Percentiles rank a stretch among this genome's conserved stretches.
phyloP scores from a whole-genome alignment of 139 green algal species.

The Medakamo hakoo region DNA sequence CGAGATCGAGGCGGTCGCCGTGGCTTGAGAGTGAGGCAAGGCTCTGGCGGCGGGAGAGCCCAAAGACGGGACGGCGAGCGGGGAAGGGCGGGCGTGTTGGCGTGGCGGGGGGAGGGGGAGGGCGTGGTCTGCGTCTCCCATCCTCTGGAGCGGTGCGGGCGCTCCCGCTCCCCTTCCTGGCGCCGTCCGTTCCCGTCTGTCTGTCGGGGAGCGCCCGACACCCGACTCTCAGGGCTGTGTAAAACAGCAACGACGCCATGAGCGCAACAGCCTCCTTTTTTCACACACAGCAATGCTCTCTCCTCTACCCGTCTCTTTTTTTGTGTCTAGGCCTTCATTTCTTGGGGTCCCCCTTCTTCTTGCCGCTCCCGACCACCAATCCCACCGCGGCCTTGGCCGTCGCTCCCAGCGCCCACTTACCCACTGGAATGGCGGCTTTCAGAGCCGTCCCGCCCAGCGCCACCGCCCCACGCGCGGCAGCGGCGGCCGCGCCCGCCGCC shows the following conservation, averaged over 20 bases:
- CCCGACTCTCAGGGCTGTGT: too few species aligned
- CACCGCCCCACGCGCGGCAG: conserved; percentile 2
- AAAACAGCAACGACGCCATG: neutral
- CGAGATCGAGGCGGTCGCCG: conserved; percentile 63
- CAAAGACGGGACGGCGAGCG: neutral
- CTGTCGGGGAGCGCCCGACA: too few species aligned
- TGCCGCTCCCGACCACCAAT: too few species aligned
- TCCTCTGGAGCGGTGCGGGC: too few species aligned
- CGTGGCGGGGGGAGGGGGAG: too few species aligned
- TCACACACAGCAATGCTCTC: neutral
- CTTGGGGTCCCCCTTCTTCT: neutral
- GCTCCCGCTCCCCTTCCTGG: too few species aligned
- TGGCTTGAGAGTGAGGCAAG: conserved; percentile 12
- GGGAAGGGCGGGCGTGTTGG: too few species aligned
- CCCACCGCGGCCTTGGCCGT: conserved; percentile 3
- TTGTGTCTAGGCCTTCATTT: neutral
- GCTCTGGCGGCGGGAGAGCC: neutral
- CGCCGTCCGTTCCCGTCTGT: too few species aligned
- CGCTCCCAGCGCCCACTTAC: conserved; percentile 5
- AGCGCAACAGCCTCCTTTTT: neutral
- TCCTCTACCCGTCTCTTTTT: too few species aligned
- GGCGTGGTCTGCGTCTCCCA: too few species aligned
- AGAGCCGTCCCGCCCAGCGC: neutral
- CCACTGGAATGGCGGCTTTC: conserved; percentile 1
- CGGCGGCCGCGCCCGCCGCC: neutral